Percentiles rank a stretch among this genome's conserved stretches.
These are phyloP conservation scores for Amanita rimosa DNA, from an alignment of 768 basidiomycete genomes.

Conservation along the genomic window DNA sequence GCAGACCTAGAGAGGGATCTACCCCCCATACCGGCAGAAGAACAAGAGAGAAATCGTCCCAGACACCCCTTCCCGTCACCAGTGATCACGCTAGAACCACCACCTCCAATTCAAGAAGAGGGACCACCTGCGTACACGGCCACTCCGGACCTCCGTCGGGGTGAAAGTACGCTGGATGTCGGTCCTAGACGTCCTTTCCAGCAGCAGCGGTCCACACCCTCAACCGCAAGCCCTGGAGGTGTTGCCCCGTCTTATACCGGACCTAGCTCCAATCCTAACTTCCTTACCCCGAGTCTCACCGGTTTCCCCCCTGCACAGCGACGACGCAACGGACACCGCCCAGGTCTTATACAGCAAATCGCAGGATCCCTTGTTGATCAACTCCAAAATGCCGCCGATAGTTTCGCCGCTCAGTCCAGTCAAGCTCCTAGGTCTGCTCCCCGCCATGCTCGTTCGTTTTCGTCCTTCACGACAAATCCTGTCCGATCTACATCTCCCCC, in stretches of 20 bases:
- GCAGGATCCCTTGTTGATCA: not conserved
- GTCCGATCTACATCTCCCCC: not conserved
- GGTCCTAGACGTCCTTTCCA: slow-evolving; percentile 61
- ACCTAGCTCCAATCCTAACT: not conserved
- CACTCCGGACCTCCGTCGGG: slow-evolving; percentile 35
- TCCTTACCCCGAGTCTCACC: not conserved
- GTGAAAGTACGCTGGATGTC: slow-evolving; percentile 51
- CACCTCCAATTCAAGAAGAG: not conserved
- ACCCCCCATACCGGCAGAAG: slow-evolving; percentile 3
- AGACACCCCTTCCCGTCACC: slow-evolving; percentile 1
- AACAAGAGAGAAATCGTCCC: not conserved
- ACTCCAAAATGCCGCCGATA: not conserved
- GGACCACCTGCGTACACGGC: slow-evolving; percentile 62
- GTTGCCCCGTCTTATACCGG: not conserved
- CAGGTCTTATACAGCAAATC: not conserved
- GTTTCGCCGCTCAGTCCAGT: not conserved
- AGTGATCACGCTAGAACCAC: slow-evolving; percentile 1
- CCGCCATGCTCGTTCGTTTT: not conserved
- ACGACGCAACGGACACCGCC: not conserved
- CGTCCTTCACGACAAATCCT: not conserved
- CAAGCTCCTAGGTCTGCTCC: not conserved
- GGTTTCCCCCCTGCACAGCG: not conserved
- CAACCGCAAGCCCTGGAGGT: not conserved
- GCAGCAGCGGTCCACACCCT: slow-evolving; percentile 6
- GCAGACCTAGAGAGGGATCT: not conserved